These are phyloP conservation scores for Xanthoceras sorbifolium DNA, from an alignment of 345 rosid genomes.

Conservation along the genomic window DNA sequence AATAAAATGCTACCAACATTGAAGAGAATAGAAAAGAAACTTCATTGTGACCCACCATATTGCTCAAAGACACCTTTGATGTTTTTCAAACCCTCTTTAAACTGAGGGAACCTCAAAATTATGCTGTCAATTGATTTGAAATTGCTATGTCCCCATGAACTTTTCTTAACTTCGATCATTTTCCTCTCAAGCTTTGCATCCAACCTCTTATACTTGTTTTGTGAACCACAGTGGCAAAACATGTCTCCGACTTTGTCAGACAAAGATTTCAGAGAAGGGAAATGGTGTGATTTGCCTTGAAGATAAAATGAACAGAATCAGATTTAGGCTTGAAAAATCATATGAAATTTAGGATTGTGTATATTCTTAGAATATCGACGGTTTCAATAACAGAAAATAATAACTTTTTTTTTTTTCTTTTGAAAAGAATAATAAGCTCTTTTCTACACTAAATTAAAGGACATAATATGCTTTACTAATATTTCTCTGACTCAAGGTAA, in stretches of 20 bases:
- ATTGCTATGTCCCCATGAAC: constrained; percentile 35
- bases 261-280: constrained; percentile 40
- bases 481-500: neutral
- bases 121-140: constrained; percentile 71
- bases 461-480: neutral
- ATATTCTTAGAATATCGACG: neutral
- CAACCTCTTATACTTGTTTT: constrained; percentile 57
- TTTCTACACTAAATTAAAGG: neutral
- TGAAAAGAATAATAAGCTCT: too few species aligned
- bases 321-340: constrained; percentile 3
- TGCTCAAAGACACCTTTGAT: constrained; percentile 64
- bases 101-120: constrained; percentile 70
- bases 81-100: constrained; percentile 61
- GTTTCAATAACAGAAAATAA: neutral
- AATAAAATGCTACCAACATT: neutral
- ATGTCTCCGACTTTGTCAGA: constrained; percentile 42
- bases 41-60: constrained; percentile 47
- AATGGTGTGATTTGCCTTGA: constrained; percentile 38
- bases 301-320: constrained; percentile 11
- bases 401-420: neutral
- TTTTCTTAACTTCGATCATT: constrained; percentile 64
- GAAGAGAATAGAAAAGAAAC: constrained; percentile 10
- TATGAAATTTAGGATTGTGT: neutral
- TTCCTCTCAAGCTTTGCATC: constrained; percentile 70
- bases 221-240: constrained; percentile 49